These are phyloP conservation scores for Serendipita sp. DNA, from an alignment of 768 basidiomycete genomes.

Conservation along the genomic window DNA sequence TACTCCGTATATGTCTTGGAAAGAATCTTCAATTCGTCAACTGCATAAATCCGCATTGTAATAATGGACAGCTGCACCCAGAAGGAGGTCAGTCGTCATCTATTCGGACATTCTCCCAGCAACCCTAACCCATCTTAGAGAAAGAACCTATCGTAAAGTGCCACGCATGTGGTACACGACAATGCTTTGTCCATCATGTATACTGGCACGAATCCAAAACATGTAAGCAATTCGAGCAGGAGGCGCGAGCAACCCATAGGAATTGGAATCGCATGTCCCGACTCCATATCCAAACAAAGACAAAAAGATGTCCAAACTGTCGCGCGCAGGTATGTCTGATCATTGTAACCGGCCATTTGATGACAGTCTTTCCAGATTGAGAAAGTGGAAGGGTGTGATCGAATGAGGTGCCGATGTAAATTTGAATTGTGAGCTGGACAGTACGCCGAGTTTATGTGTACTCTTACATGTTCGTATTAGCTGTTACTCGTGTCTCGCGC, in stretches of 20 bases:
- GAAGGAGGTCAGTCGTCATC: background rate
- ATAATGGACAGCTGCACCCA: background rate
- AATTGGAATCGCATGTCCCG: background rate
- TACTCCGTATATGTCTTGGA: background rate
- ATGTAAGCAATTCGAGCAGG: background rate
- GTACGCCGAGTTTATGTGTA: background rate
- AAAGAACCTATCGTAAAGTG: slow-evolving; percentile 3
- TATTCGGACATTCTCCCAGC: background rate
- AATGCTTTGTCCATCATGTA: background rate
- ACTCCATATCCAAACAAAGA: background rate
- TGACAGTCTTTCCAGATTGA: background rate
- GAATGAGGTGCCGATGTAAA: background rate
- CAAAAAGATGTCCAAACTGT: background rate
- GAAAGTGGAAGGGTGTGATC: slow-evolving; percentile 1
- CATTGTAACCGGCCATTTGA: background rate
- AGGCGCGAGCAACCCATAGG: background rate
- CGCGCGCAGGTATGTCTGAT: background rate
- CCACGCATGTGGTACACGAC: background rate
- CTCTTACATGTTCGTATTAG: background rate
- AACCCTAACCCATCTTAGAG: background rate
- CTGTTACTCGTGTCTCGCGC: background rate
- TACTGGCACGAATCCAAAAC: background rate
- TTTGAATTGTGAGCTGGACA: background rate
- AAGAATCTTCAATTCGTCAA: background rate
- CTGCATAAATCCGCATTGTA: background rate